Evolutionary conservation across 106 monocot species (phyloP).

Genomic region (Alisma plantagoaquatica): DNA sequence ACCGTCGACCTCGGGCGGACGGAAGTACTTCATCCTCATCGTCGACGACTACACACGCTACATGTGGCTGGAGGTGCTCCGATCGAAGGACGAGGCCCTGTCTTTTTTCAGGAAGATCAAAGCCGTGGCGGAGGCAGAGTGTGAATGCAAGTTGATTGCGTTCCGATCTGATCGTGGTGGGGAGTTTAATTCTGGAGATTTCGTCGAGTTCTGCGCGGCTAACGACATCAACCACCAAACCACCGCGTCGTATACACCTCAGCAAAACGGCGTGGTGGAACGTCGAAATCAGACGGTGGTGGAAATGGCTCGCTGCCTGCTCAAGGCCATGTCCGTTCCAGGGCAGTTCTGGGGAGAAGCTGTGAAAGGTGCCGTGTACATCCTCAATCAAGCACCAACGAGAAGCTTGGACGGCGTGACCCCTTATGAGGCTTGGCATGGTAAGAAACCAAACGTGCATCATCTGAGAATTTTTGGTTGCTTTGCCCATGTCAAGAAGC

Average conservation of each 20-base stretch:
- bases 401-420: background rate
- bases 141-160: no score
- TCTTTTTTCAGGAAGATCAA: background rate
- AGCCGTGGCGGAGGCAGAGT: background rate
- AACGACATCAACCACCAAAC: background rate
- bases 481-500: background rate
- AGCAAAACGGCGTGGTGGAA: conserved; percentile 3
- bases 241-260: background rate
- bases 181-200: no score
- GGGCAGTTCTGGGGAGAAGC: background rate
- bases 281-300: background rate
- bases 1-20: background rate
- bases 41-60: background rate
- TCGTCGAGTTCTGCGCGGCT: background rate
- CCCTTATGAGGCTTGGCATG: background rate
- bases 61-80: background rate
- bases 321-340: background rate
- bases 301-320: background rate
- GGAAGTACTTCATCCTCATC: no score
- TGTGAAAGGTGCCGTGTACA: background rate
- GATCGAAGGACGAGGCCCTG: background rate
- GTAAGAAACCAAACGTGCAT: background rate
- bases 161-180: no score
- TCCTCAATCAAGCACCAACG: conserved; percentile 1
- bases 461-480: background rate